phyloP scores from a whole-genome alignment of 2,329 filamentous ascomycete genomes.

The Colletotrichum echinochloae region DNA sequence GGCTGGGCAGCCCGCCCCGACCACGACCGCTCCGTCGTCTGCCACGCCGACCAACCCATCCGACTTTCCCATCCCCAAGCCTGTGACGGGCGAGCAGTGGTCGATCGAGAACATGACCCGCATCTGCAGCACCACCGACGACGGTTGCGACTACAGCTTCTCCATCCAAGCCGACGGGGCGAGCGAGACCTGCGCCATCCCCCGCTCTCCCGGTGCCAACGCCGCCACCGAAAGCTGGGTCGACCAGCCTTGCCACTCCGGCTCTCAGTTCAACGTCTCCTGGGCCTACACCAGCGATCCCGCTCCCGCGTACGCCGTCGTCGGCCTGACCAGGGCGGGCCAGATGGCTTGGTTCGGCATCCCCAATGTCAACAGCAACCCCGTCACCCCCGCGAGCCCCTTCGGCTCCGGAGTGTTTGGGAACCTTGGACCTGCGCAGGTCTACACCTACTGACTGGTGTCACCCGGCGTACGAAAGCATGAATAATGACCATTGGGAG shows the following conservation, averaged over 20 bases:
- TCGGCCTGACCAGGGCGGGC: constrained; percentile 18
- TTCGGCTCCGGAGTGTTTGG: constrained; percentile 33
- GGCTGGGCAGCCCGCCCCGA: constrained; percentile 11
- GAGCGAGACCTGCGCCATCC: constrained; percentile 26
- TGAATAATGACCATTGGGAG: neutral
- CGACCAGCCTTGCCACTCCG: constrained; percentile 27
- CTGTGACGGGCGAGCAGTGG: constrained; percentile 28
- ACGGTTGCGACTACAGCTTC: constrained; percentile 37
- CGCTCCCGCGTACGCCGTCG: constrained; percentile 8
- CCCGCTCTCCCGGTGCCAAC: constrained; percentile 17
- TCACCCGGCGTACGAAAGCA: neutral
- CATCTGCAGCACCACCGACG: constrained; percentile 21
- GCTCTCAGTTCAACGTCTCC: constrained; percentile 29
- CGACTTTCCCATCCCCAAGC: constrained; percentile 11
- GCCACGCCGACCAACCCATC: neutral
- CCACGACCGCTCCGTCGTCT: constrained; percentile 18
- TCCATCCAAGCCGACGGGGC: constrained; percentile 25
- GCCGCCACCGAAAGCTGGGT: constrained; percentile 32
- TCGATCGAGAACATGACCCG: constrained; percentile 30
- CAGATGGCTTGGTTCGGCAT: constrained; percentile 27
- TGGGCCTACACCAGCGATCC: constrained; percentile 22
- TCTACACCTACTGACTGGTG: constrained; percentile 26
- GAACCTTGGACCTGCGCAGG: constrained; percentile 32
- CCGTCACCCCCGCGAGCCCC: constrained; percentile 31
- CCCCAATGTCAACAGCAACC: constrained; percentile 29